phyloP scores from a whole-genome alignment of 225 moss, liverwort and hornwort genomes.

The Physcomitrium patens region DNA sequence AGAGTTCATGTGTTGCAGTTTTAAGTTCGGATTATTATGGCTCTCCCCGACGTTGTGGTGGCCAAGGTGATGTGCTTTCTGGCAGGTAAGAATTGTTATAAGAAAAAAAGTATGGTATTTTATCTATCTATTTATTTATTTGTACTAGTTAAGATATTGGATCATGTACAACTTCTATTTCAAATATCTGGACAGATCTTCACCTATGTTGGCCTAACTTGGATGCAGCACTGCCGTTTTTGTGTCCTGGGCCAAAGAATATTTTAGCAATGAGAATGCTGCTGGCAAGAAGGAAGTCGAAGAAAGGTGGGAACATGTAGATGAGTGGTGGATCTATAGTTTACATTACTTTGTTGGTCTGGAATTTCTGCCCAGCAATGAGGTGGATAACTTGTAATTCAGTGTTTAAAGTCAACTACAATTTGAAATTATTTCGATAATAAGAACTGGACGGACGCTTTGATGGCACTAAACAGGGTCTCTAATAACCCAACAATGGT shows the following conservation, averaged over 20 bases:
- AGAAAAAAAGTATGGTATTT: background rate
- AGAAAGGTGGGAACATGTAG: constrained; percentile 44
- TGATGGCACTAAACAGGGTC: constrained; percentile 52
- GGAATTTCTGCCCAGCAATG: background rate
- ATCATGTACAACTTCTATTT: background rate
- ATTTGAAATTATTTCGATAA: background rate
- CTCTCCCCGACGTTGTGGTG: constrained; percentile 96
- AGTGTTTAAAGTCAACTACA: background rate
- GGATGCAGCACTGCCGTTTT: constrained; percentile 88
- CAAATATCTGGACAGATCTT: constrained; percentile 9
- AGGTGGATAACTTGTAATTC: background rate
- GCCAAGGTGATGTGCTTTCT: constrained; percentile 98
- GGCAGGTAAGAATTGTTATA: constrained; percentile 60
- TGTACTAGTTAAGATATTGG: background rate
- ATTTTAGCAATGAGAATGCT: constrained; percentile 39
- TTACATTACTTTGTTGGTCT: background rate
- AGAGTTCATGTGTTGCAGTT: constrained; percentile 57
- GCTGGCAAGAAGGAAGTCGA: constrained; percentile 47
- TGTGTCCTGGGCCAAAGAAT: constrained; percentile 76
- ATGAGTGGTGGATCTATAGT: background rate
- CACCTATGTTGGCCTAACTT: constrained; percentile 18
- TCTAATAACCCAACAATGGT: constrained; percentile 79
- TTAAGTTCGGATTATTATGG: constrained; percentile 78
- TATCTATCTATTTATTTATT: no score
- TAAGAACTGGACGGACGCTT: constrained; percentile 12